Base-by-base conservation (phyloP, 495 filamentous ascomycete genomes). In the Hypoxylon rickii region DNA sequence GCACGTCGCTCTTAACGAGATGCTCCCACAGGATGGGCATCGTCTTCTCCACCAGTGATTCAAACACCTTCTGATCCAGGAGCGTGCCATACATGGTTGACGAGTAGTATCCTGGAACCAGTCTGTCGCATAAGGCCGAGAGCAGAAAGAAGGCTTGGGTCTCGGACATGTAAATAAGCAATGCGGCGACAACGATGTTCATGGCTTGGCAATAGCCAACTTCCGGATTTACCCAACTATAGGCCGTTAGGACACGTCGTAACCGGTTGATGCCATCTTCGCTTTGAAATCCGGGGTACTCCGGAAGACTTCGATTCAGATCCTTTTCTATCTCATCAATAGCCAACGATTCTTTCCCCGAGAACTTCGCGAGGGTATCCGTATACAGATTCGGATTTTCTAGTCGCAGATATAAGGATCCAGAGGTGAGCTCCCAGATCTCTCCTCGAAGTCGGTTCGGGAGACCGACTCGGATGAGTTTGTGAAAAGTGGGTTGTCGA, bases 321-420 rank as follows among this genome's bases (percentile, higher is more conserved):
- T 98, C 94, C 66, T 98, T 98, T 65, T 98, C 94, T 52, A 98
- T 98, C 74, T 98, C 94, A 64, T 98, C 94, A 53, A 97, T 97
- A 2, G 94, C 94, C 50, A 97, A 78, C 1, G 93, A 97, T 51
- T 91, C 87, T 58, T 84, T 80, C 7, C 94, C 94, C 3, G 84
- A 78, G 52, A 86, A 90, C 64, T 96, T 91, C 15, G 83, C 73
- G 16, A 98, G 79, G 4, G 90, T 97, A 24, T 98, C 88, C 17
- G 77, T 70, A 60, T 92, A 98, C 7, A 92, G 75, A 8, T 82
- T 89, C 1, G 94, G 94, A 15, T 87, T 88, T 66, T 96, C 86
- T 7, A 98, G 78, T 19, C 94, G 83, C 48, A 96, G 74, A 68
- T 88, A 97, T 18, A 97, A 73, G 3, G 92, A 95, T 17, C 94